Percentiles rank a stretch among this genome's conserved stretches.
Conservation (phyloP, 2,329 filamentous ascomycete genomes). For the Aspergillus terreus region DNA sequence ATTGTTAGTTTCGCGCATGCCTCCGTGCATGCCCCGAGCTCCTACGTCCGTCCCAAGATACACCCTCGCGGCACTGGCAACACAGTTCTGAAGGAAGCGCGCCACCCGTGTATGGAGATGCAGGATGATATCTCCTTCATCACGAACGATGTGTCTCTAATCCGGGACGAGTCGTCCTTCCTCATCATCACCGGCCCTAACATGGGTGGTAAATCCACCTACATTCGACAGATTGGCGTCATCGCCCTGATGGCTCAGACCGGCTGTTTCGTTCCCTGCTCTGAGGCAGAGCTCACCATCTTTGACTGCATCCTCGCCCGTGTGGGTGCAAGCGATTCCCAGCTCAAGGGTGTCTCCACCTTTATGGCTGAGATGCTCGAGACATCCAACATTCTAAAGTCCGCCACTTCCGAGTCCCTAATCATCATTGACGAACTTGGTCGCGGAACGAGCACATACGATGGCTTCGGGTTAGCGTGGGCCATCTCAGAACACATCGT, state of each 20-base stretch:
- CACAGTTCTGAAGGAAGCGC: slow-evolving; percentile 85
- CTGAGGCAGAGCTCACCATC: slow-evolving; percentile 85
- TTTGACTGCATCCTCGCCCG: slow-evolving; percentile 96
- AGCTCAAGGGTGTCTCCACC: slow-evolving; percentile 95
- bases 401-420: slow-evolving; percentile 86
- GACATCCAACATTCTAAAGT: slow-evolving; percentile 97
- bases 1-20: slow-evolving; percentile 91
- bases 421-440: slow-evolving; percentile 99
- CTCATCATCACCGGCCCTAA: slow-evolving; percentile 96
- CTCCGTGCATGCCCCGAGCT: slow-evolving; percentile 85
- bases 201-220: slow-evolving; percentile 98
- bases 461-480: slow-evolving; percentile 98
- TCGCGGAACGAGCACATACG: slow-evolving; percentile 94
- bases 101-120: slow-evolving; percentile 97
- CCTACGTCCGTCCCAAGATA: slow-evolving; percentile 87
- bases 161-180: slow-evolving; percentile 77
- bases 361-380: slow-evolving; percentile 99
- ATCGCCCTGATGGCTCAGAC: slow-evolving; percentile 97
- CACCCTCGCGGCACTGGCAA: slow-evolving; percentile 83
- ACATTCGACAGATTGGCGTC: slow-evolving; percentile 94
- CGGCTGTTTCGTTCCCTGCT: slow-evolving; percentile 91
- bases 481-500: slow-evolving; percentile 97
- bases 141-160: slow-evolving; percentile 87
- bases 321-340: slow-evolving; percentile 91
- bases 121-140: slow-evolving; percentile 99